Evolutionary conservation across 768 basidiomycete genomes (phyloP).

Genomic region (Chlorophyllum brunneum): DNA sequence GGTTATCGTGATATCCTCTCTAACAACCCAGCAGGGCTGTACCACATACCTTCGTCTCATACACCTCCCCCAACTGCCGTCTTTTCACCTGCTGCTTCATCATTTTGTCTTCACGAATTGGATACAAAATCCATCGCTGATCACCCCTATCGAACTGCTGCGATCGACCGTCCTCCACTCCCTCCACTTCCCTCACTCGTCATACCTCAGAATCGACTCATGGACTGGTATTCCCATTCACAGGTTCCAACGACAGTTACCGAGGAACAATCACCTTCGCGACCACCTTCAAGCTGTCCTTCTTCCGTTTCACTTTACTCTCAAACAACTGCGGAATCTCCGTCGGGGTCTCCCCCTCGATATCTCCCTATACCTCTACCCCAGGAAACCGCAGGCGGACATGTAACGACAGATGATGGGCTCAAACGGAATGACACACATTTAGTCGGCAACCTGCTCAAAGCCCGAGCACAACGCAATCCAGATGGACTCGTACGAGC

Average conservation of each 20-base stretch:
- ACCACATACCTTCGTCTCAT: not conserved
- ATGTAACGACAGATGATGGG: not conserved
- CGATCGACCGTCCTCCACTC: not conserved
- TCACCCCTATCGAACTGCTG: not conserved
- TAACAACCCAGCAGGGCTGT: not conserved
- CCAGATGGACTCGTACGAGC: constrained; percentile 7
- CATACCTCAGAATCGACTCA: not conserved
- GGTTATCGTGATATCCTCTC: not conserved
- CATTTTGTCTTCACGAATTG: not conserved
- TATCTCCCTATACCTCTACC: not conserved
- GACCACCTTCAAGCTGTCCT: not conserved
- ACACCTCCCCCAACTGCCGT: not conserved
- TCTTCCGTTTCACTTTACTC: constrained; percentile 8
- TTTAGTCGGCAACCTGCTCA: constrained; percentile 11
- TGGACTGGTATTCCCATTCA: not conserved
- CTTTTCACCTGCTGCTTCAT: not conserved
- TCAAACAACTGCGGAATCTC: constrained; percentile 8
- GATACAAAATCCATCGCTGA: not conserved
- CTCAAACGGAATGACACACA: constrained; percentile 1
- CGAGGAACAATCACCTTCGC: not conserved
- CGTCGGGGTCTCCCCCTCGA: not conserved
- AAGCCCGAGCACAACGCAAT: constrained; percentile 10
- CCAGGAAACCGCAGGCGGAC: not conserved
- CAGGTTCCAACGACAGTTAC: not conserved
- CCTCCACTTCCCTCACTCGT: constrained; percentile 6